phyloP scores from a whole-genome alignment of 2,329 filamentous ascomycete species.

The Emydomyces testavorans region DNA sequence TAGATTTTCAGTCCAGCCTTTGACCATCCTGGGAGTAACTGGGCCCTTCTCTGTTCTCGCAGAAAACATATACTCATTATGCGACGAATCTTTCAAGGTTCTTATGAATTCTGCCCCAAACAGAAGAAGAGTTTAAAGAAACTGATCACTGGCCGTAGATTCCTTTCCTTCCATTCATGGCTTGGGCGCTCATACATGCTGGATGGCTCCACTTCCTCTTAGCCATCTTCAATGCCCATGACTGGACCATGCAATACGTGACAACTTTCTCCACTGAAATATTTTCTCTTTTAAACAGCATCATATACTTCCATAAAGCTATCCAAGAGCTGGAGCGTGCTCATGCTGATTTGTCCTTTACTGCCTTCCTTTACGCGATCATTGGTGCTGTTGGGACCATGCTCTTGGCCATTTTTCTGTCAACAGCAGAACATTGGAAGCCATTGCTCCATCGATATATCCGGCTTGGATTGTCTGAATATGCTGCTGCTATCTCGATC shows the following conservation, averaged over 20 bases:
- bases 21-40: constrained; percentile 55
- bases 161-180: constrained; percentile 55
- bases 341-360: constrained; percentile 46
- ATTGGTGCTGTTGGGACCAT: constrained; percentile 55
- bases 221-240: constrained; percentile 55
- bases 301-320: constrained; percentile 59
- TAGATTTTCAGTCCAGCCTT: constrained; percentile 45
- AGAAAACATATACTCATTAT: constrained; percentile 47
- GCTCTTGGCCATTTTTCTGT: constrained; percentile 50
- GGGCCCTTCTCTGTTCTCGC: constrained; percentile 50
- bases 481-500: constrained; percentile 55
- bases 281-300: constrained; percentile 54
- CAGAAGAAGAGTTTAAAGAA: neutral
- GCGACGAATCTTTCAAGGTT: constrained; percentile 44
- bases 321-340: constrained; percentile 52
- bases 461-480: constrained; percentile 50
- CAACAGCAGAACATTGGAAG: constrained; percentile 50
- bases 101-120: constrained; percentile 15
- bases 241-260: constrained; percentile 60
- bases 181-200: constrained; percentile 55
- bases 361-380: constrained; percentile 53
- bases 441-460: constrained; percentile 52
- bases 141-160: constrained; percentile 30
- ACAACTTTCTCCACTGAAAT: constrained; percentile 57
- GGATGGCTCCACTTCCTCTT: constrained; percentile 55